Evolutionary conservation across 305 asterid species (phyloP).

Genomic region (Ilex paraguariensis): DNA sequence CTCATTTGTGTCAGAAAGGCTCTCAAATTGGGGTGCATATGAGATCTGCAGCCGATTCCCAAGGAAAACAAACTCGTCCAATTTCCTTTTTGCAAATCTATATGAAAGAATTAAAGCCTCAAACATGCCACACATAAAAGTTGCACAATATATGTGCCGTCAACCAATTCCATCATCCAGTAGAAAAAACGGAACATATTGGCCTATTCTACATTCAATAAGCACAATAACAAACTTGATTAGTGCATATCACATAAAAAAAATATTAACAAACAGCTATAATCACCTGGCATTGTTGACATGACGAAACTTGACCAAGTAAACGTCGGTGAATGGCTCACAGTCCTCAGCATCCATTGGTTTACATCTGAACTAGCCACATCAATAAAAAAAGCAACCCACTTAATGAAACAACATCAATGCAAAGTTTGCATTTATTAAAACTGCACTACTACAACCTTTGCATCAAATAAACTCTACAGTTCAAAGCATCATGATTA

Average conservation of each 20-base stretch:
- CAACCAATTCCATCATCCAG: too few species aligned
- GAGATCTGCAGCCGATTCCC: constrained; percentile 70
- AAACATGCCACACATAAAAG: too few species aligned
- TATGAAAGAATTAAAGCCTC: not conserved
- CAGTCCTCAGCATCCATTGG: constrained; percentile 96
- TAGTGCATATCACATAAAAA: not conserved
- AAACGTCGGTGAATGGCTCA: constrained; percentile 75
- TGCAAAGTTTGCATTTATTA: not conserved
- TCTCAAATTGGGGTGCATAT: constrained; percentile 73
- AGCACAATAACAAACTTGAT: too few species aligned
- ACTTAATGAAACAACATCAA: not conserved
- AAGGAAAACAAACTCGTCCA: constrained; percentile 68
- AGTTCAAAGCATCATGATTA: too few species aligned
- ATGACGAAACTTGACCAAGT: constrained; percentile 74
- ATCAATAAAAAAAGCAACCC: constrained; percentile 3
- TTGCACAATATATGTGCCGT: too few species aligned
- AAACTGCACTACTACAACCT: too few species aligned
- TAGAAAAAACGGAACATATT: too few species aligned
- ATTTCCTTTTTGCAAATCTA: constrained; percentile 86
- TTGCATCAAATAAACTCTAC: too few species aligned
- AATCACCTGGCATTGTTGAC: constrained; percentile 75
- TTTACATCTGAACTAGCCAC: constrained; percentile 51
- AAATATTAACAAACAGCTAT: constrained; percentile 1
- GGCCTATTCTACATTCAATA: too few species aligned
- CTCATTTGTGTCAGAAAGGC: constrained; percentile 60